phyloP scores from a whole-genome alignment of 768 basidiomycete species.

The Russula foetens region DNA sequence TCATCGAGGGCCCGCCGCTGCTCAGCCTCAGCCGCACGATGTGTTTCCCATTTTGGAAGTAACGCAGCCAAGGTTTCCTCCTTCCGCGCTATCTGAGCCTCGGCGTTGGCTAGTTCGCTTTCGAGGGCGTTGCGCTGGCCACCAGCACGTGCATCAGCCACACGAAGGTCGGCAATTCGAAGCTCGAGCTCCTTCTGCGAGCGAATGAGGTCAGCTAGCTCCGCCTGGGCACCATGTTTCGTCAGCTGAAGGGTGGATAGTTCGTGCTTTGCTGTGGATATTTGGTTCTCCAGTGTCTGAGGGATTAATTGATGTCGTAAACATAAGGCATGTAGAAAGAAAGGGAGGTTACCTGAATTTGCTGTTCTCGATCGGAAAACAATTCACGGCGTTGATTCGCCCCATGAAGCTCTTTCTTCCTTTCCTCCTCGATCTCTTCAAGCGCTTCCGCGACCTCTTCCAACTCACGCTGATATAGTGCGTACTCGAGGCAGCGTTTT shows the following conservation, averaged over 20 bases:
- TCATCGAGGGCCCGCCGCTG: conserved; percentile 68
- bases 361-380: conserved; percentile 76
- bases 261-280: conserved; percentile 60
- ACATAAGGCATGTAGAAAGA: neutral
- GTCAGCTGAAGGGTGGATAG: conserved; percentile 63
- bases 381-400: conserved; percentile 77
- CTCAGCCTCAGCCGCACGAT: conserved; percentile 39
- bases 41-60: conserved; percentile 61
- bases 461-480: conserved; percentile 84
- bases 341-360: conserved; percentile 56
- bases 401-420: conserved; percentile 72
- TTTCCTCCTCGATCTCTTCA: conserved; percentile 79
- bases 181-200: conserved; percentile 84
- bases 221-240: conserved; percentile 68
- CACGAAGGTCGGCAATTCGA: conserved; percentile 65
- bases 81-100: conserved; percentile 52
- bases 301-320: neutral
- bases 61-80: conserved; percentile 56
- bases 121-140: conserved; percentile 57
- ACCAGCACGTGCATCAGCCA: conserved; percentile 54
- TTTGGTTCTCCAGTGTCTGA: conserved; percentile 68
- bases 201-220: conserved; percentile 81
- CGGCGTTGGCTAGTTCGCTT: conserved; percentile 53
- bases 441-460: conserved; percentile 82
- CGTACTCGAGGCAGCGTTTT: conserved; percentile 89